Evolutionary conservation across 2,329 filamentous ascomycete genomes (phyloP), one percentile per base, ranked within the genome.

Genomic region (Hirsutella minnesotensis): DNA sequence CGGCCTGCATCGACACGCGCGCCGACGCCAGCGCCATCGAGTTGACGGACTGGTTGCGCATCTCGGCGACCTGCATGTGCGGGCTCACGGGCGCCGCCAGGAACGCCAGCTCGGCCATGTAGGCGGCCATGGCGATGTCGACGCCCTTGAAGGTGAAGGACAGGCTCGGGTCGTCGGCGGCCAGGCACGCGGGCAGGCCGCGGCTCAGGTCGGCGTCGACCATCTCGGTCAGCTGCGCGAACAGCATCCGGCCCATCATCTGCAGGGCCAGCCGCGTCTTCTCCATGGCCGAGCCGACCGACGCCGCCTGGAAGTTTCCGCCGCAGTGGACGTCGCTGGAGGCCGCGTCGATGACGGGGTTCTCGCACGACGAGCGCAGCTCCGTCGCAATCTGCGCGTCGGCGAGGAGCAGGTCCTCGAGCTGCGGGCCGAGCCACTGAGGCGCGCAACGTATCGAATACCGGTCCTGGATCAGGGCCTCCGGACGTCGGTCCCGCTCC

Each of bases 341-440:
- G 7, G 7, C 24, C 12, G 24, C 50, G 46, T 82, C 70, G 10
- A 83, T 65, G 9, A 85, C 41, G 10, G 60, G 79, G 53, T 84
- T 84, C 51, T 84, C 81, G 0, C 77, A 79, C 0, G 76, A 77
- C 0, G 78, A 79, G 56, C 84, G 85, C 15, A 81, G 65, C 52
- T 85, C 81, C 0, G 68, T 61, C 1, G 62, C 56, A 0, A 86
- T 53, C 53, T 84, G 81, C 2, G 62, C 54, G 34, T 71, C 62
- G 0, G 79, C 75, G 0, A 81, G 66, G 0, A 63, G 43, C 0
- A 85, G 61, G 47, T 83, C 79, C 53, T 85, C 81, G 0, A 84
- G 59, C 16, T 75, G 66, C 0, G 81, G 81, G 0, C 79, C 79
- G 22, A 84, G 66, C 80, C 81, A 84, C 58, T 86, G 81, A 0